Evolutionary conservation across 1,284 basidiomycete species (phyloP).

Genomic region (Puccinia horiana): DNA sequence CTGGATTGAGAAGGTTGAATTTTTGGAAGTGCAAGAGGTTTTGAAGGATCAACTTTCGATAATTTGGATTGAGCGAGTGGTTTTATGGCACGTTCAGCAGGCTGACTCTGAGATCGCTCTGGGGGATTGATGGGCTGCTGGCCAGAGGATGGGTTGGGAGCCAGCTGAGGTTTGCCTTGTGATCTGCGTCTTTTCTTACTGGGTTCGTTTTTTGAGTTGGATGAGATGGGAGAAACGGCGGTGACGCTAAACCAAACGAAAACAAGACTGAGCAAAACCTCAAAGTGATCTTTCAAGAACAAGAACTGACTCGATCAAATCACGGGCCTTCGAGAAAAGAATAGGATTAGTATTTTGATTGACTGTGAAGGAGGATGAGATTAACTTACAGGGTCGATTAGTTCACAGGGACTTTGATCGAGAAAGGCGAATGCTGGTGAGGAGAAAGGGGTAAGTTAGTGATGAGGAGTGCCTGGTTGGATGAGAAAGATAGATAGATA

Average conservation of each 20-base stretch:
- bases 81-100: not conserved
- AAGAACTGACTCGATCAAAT: constrained; percentile 44
- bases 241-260: constrained; percentile 4
- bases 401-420: constrained; percentile 33
- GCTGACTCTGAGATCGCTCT: constrained; percentile 20
- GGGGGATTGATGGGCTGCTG: not conserved
- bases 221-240: not conserved
- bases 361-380: not conserved
- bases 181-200: constrained; percentile 41
- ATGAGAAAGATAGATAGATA: not conserved
- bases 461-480: not conserved
- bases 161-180: not conserved
- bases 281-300: not conserved
- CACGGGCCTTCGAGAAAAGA: not conserved
- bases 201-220: not conserved
- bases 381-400: constrained; percentile 33
- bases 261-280: not conserved
- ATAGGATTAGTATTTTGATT: not conserved
- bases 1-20: not conserved
- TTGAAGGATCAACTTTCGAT: not conserved
- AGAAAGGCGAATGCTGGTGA: constrained; percentile 33
- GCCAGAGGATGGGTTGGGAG: not conserved
- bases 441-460: not conserved
- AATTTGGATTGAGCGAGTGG: constrained; percentile 2
- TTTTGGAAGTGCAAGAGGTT: not conserved